Base-by-base conservation (phyloP, 139 green algal genomes). In the Chlorella sp. region DNA sequence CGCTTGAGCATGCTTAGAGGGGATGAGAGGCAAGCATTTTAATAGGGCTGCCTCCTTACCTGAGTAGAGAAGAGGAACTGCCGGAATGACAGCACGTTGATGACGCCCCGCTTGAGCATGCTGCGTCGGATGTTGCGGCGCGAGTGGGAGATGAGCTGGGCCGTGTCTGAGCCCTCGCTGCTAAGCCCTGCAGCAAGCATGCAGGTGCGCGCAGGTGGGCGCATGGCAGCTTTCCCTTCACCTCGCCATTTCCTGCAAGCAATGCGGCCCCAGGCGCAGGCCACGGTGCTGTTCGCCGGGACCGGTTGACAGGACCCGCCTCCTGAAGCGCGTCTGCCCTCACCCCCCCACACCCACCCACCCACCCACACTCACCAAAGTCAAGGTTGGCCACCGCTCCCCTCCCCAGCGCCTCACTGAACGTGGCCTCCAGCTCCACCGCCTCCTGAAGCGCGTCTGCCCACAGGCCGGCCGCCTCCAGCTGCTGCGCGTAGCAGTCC, bases 401-500 rank as follows among this genome's bases (percentile, higher is more conserved):
- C 1, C 77, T 59, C 31, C 49, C 75, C 24, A 88, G 66, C 0
- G 74, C 75, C 65, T 96, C 89, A 80, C 90, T 55, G 71, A 91
- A 97, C 20, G 67, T 79, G 1, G 87, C 83, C 85, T 97, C 92
- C 55, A 97, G 80, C 82, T 97, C 92, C 22, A 87, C 81, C 60
- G 94, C 94, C 80, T 97, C 92, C 36, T 90, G 60, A 1, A 76
- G n/a, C n/a, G 75, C 75, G 27, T 80, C 75, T 27, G 72, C 73
- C 68, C 51, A 76, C 55, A 91, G 63, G 51, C 83, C 75, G 29
- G 84, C 86, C 42, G 78, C 82, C 77, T 93, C 90, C 63, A 95
- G 75, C 91, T 96, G 89, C 32, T 92, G 80, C 26, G 88, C 91
- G 63, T 94, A 74, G 66, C 83, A 89, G 82, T 97, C 93, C 78